Evolutionary conservation across 805 yeast species (phyloP), one percentile per base, ranked within the genome.

Genomic region (Kregervanrija fluxuum): DNA sequence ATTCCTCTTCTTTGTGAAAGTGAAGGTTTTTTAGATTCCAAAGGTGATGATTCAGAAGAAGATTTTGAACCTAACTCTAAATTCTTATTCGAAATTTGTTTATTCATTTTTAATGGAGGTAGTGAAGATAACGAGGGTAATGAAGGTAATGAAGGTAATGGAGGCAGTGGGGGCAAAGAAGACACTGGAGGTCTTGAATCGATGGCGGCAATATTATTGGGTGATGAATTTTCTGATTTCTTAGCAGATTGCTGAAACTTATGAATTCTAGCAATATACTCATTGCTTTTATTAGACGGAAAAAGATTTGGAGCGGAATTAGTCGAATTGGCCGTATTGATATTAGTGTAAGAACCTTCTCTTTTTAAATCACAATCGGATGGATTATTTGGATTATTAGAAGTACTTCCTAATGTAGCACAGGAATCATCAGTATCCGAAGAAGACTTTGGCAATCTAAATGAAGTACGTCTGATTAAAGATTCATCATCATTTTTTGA

Each of bases 1-100:
- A 76, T 66, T 4, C 80, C 80, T 54, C 81, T 58, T 55, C 82
- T 64, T 50, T 75, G 77, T 3, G 80, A 73, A 31, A 76, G 61
- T 1, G 80, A 69, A 0, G 74, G 64, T 50, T 68, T 71, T 65
- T 41, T 4, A 62, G 49, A 11, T 10, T 33, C 34, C 36, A 13
- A 11, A 17, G 16, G 22, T 11, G 46, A 22, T 5, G 40, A 12
- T 11, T 38, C 33, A 8, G 46, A 30, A 33, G 38, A 9, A 14
- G 49, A 38, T 16, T 40, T 38, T 22, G 42, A 22, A 9, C 11
- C 31, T 30, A 33, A 13, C 28, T 22, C 16, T 28, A 39, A 38
- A 31, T 28, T 39, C 8, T 8, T 22, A 22, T 22, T 22, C 4
- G 28, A 22, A 22, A 22, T 4, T 22, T 22, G 28, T 5, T 22